Base-by-base conservation (phyloP, 495 filamentous ascomycete genomes). In the Aspergillus mulundensis region DNA sequence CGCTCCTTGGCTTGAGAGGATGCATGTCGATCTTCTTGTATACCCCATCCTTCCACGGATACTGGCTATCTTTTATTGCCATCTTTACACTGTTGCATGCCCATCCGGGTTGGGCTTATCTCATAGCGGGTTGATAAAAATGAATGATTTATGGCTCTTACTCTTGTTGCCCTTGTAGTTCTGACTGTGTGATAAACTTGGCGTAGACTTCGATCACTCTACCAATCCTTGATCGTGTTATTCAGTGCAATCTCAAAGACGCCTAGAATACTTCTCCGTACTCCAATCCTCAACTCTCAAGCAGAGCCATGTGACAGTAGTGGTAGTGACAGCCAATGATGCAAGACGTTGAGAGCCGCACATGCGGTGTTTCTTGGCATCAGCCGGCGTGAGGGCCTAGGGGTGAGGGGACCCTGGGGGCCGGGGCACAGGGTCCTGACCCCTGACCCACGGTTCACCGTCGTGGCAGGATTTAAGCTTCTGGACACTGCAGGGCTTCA, bases 11-110 rank as follows among this genome's bases (percentile, higher is more conserved):
- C 60, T 57, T 66, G 60, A 57, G 60, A 66, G 58, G 60, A 60
- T 59, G 59, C 54, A 51, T 50, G 38, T 43, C 57, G 1, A 59
- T 65, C 57, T 38, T 65, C 57, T 38, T 62, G 57, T 62, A 65
- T 62, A 62, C 63, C 60, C 59, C 52, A 50, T 62, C 50, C 20
- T 39, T 58, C 42, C 45, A 38, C 41, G 25, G 55, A 42, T 54
- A 52, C 42, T 46, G 43, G 43, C 47, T 53, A 50, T 52, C 49
- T 39, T n/a, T 54, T 57, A 53, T 59, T 60, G 42, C 52, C 48
- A 41, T 49, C 23, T 57, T 34, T 58, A 44, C 53, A 48, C 46
- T 61, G 52, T 57, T 51, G 51, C 52, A 60, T 54, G 41, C 39
- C 52, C 43, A 49, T 43, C 28, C 54, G 61, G 53, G 20, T 36